These are phyloP conservation scores for Brassica nigra DNA, from an alignment of 345 rosid species.

Conservation along the genomic window DNA sequence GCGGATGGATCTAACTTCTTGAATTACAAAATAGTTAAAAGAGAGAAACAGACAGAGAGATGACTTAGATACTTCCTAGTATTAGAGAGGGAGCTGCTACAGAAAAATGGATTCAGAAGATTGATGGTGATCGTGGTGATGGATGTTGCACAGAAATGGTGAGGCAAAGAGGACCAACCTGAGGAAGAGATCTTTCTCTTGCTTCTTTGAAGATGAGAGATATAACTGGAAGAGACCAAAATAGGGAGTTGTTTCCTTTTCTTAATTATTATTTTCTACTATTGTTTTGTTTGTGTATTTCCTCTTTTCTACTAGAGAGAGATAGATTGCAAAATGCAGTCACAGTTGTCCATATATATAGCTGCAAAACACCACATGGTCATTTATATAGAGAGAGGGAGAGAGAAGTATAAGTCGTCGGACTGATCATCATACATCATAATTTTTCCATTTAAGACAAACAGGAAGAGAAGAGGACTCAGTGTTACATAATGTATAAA, in stretches of 20 bases:
- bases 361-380: constrained; percentile 4
- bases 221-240: constrained; percentile 35
- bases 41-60: constrained; percentile 3
- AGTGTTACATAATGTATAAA: constrained; percentile 48
- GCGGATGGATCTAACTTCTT: neutral
- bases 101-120: neutral
- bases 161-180: constrained; percentile 37
- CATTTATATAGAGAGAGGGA: constrained; percentile 1
- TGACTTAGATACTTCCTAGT: constrained; percentile 3
- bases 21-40: constrained; percentile 13
- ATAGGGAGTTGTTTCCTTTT: constrained; percentile 4
- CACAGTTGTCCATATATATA: constrained; percentile 19
- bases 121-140: constrained; percentile 15
- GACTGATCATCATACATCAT: constrained; percentile 46
- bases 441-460: constrained; percentile 29
- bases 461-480: constrained; percentile 43
- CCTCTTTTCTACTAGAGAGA: constrained; percentile 23
- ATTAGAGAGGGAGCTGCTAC: constrained; percentile 12
- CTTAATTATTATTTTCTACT: constrained; percentile 24
- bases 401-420: constrained; percentile 37
- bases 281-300: neutral
- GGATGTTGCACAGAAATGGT: constrained; percentile 34
- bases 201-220: constrained; percentile 12
- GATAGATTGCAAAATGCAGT: constrained; percentile 22
- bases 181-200: constrained; percentile 3